Evolutionary conservation across 2,329 filamentous ascomycete genomes (phyloP).

Genomic region (Aspergillus latus): DNA sequence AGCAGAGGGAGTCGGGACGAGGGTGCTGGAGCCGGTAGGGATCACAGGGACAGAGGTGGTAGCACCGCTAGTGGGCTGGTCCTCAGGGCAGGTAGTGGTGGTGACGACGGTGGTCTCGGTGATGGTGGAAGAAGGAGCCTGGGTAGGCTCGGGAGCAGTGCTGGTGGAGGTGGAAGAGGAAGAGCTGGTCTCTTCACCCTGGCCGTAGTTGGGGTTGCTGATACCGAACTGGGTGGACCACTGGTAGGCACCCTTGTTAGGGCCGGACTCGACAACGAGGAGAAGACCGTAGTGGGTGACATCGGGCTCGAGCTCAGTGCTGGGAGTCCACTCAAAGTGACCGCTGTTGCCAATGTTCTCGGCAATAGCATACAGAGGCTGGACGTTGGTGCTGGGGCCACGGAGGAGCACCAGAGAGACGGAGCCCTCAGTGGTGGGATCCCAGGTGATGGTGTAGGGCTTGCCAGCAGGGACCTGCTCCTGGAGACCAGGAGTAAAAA

Average conservation of each 20-base stretch:
- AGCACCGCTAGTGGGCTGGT: not conserved
- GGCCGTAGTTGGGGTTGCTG: slow-evolving; percentile 28
- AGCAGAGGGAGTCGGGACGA: slow-evolving; percentile 13
- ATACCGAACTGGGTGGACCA: slow-evolving; percentile 64
- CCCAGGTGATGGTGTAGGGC: slow-evolving; percentile 61
- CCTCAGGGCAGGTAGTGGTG: slow-evolving; percentile 14
- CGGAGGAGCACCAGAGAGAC: slow-evolving; percentile 62
- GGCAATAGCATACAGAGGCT: slow-evolving; percentile 52
- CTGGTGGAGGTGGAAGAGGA: slow-evolving; percentile 9
- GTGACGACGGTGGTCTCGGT: slow-evolving; percentile 18
- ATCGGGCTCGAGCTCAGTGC: slow-evolving; percentile 49
- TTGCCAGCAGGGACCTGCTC: slow-evolving; percentile 57
- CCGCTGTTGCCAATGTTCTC: slow-evolving; percentile 59
- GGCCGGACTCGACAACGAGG: slow-evolving; percentile 57
- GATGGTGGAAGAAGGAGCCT: slow-evolving; percentile 12
- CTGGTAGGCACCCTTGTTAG: slow-evolving; percentile 57
- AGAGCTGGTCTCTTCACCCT: not conserved
- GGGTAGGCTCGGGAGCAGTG: slow-evolving; percentile 6
- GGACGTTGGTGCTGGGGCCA: slow-evolving; percentile 57
- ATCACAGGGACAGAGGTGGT: slow-evolving; percentile 11
- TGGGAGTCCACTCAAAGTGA: slow-evolving; percentile 56
- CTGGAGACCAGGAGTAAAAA: slow-evolving; percentile 52
- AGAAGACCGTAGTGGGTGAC: slow-evolving; percentile 60
- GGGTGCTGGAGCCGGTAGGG: slow-evolving; percentile 13
- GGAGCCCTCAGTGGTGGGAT: slow-evolving; percentile 36